These are phyloP conservation scores for Dioscorea cayenensis DNA, from an alignment of 116 monocot genomes.

Conservation along the genomic window DNA sequence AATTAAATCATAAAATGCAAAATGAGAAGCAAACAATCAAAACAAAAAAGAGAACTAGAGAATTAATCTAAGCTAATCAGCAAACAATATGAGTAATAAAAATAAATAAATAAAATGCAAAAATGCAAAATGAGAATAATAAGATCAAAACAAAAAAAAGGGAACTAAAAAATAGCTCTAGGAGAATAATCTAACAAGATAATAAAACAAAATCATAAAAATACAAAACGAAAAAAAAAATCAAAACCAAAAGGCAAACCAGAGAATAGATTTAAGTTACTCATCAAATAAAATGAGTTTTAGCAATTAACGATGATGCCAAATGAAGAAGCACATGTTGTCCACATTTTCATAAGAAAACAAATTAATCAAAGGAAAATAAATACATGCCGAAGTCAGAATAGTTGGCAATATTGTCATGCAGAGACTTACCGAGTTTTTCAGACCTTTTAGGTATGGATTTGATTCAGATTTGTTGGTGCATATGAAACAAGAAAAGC, in stretches of 20 bases:
- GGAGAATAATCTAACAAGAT: too few relatives aligned
- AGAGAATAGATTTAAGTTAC: not conserved
- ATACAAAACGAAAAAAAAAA: not conserved
- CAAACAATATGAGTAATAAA: too few relatives aligned
- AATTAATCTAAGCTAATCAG: too few relatives aligned
- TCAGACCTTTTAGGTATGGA: constrained; percentile 69
- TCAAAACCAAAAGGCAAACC: not conserved
- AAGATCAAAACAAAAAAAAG: too few relatives aligned
- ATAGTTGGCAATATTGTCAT: not conserved
- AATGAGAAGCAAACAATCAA: too few relatives aligned
- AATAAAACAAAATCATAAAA: not conserved
- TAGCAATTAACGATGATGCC: not conserved
- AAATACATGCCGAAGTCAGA: not conserved
- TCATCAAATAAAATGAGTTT: not conserved
- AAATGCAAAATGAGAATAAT: too few relatives aligned
- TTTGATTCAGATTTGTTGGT: constrained; percentile 46
- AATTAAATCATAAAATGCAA: too few relatives aligned
- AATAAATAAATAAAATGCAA: too few relatives aligned
- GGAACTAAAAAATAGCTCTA: too few relatives aligned
- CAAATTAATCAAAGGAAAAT: not conserved
- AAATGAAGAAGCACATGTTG: not conserved
- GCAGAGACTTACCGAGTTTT: constrained; percentile 46
- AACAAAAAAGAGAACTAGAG: too few relatives aligned
- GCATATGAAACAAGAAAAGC: constrained; percentile 81
- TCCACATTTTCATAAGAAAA: not conserved